Evolutionary conservation across 2,329 filamentous ascomycete species (phyloP).

Genomic region (Fusarium euwallaceae): DNA sequence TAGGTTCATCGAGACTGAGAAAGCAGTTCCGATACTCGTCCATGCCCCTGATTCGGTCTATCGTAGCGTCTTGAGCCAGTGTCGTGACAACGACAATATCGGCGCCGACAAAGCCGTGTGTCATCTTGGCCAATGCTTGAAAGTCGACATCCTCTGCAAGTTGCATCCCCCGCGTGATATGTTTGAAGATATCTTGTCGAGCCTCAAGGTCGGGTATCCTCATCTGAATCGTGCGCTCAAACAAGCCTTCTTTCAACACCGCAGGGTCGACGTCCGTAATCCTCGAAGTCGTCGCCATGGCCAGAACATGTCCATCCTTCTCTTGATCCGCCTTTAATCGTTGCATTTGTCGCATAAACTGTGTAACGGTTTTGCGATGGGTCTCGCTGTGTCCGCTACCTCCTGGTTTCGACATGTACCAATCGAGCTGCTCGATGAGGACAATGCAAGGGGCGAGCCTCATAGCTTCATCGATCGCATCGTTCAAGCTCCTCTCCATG

Average conservation of each 20-base stretch:
- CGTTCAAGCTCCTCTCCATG: constrained; percentile 54
- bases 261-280: constrained; percentile 88
- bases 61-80: constrained; percentile 56
- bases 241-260: constrained; percentile 79
- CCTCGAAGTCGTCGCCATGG: constrained; percentile 90
- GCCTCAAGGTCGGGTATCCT: constrained; percentile 85
- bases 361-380: constrained; percentile 87
- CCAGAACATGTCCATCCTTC: constrained; percentile 81
- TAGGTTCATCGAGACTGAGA: background rate
- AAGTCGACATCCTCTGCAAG: constrained; percentile 81
- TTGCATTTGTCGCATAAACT: constrained; percentile 89
- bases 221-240: constrained; percentile 88
- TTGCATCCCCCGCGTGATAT: constrained; percentile 75
- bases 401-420: constrained; percentile 81
- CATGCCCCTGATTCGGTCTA: constrained; percentile 49
- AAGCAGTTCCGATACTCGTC: background rate
- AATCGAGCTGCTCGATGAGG: constrained; percentile 92
- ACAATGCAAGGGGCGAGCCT: constrained; percentile 88
- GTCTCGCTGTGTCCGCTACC: constrained; percentile 88
- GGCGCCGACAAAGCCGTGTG: constrained; percentile 92
- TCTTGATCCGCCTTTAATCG: constrained; percentile 79
- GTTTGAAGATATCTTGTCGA: constrained; percentile 81
- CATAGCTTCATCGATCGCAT: constrained; percentile 80
- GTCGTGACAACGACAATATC: constrained; percentile 79
- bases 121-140: constrained; percentile 80